phyloP scores from a whole-genome alignment of 805 yeast genomes.

The Trichomonascus vanleenenianus region DNA sequence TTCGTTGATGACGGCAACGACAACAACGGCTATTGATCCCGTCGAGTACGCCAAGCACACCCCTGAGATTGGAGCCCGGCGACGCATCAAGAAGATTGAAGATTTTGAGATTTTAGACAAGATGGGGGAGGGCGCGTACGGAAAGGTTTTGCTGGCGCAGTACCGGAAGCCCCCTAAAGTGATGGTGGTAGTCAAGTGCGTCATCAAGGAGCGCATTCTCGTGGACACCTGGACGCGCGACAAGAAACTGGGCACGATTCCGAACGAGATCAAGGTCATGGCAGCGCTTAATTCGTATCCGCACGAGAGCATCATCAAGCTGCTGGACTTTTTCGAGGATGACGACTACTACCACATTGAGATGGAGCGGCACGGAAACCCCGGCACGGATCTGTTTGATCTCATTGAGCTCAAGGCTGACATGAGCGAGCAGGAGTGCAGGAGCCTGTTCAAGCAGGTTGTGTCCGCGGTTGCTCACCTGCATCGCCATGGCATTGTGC shows the following conservation, averaged over 20 bases:
- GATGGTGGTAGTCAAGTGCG: constrained; percentile 75
- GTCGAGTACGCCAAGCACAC: background rate
- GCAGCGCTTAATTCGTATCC: constrained; percentile 56
- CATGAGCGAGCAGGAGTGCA: constrained; percentile 74
- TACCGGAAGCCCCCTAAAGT: constrained; percentile 56
- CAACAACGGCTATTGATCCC: background rate
- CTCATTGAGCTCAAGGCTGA: constrained; percentile 77
- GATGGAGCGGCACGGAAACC: constrained; percentile 82
- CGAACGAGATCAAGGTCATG: constrained; percentile 93
- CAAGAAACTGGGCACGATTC: constrained; percentile 82
- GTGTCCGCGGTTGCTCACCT: constrained; percentile 73
- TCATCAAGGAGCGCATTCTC: constrained; percentile 83
- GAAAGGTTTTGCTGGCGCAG: constrained; percentile 77
- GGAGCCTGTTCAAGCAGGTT: constrained; percentile 69
- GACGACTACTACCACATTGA: constrained; percentile 82
- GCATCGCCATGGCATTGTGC: constrained; percentile 82
- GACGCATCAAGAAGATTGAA: constrained; percentile 61
- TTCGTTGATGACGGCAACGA: background rate
- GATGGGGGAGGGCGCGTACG: constrained; percentile 96
- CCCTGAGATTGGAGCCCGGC: constrained; percentile 47
- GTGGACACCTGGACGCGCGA: constrained; percentile 98
- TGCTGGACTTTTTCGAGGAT: constrained; percentile 91
- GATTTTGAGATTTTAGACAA: constrained; percentile 67
- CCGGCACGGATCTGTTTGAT: constrained; percentile 90
- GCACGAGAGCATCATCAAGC: constrained; percentile 79